Percentiles rank a stretch among this genome's conserved stretches.
phyloP scores from a whole-genome alignment of 73 alveolate genomes.

The Tetrahymena elliotti region DNA sequence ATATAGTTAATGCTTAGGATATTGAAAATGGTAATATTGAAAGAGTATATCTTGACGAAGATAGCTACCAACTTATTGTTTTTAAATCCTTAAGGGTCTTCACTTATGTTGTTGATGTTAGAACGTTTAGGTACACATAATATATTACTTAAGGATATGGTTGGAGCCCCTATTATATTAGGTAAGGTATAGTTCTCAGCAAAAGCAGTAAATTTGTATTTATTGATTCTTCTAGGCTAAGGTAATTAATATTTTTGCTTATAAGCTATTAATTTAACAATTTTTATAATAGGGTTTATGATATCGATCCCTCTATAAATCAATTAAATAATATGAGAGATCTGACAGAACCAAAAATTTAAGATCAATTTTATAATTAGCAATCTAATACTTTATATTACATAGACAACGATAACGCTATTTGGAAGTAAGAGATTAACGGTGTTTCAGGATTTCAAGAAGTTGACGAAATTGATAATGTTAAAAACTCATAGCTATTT shows the following conservation, averaged over 20 bases:
- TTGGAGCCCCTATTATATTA: not conserved
- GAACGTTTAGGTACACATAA: not conserved
- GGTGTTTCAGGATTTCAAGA: not conserved
- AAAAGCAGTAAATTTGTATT: not conserved
- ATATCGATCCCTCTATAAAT: not conserved
- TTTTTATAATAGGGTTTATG: not conserved
- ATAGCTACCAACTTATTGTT: not conserved
- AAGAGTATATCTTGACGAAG: not conserved
- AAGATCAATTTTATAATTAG: not conserved
- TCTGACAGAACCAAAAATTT: not conserved
- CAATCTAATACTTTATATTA: not conserved
- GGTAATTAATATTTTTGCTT: not conserved
- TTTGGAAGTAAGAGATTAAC: not conserved
- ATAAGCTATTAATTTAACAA: not conserved
- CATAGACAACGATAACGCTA: not conserved
- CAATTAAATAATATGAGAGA: not conserved
- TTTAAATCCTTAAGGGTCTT: not conserved
- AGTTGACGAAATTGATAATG: not conserved
- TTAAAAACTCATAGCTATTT: not conserved
- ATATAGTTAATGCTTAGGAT: not conserved
- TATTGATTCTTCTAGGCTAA: not conserved
- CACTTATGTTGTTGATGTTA: not conserved
- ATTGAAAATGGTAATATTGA: not conserved
- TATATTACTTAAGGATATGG: not conserved
- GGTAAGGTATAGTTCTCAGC: not conserved